phyloP scores from a whole-genome alignment of 352 stramenopile species.

The Halophytophthora polymorphica region DNA sequence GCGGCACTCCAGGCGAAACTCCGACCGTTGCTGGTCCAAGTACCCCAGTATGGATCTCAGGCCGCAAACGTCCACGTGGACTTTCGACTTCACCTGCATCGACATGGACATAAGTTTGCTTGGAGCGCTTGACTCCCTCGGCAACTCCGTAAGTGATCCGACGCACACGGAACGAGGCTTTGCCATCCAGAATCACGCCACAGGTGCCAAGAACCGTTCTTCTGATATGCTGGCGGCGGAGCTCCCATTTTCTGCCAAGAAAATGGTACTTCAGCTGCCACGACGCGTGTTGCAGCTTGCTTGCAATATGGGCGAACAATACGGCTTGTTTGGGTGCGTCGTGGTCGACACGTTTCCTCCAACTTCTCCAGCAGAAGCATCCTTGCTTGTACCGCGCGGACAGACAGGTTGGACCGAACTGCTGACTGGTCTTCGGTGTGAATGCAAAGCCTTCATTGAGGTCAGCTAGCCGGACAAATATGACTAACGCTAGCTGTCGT shows the following conservation, averaged over 20 bases:
- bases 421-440: too few species aligned
- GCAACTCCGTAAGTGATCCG: slow-evolving; percentile 11
- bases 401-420: not conserved
- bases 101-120: slow-evolving; percentile 21
- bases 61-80: slow-evolving; percentile 16
- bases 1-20: slow-evolving; percentile 34
- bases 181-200: slow-evolving; percentile 30
- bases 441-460: too few species aligned
- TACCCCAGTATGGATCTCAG: slow-evolving; percentile 26
- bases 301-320: slow-evolving; percentile 25
- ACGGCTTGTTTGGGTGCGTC: slow-evolving; percentile 4
- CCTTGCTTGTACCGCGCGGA: slow-evolving; percentile 16
- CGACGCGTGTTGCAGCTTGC: not conserved
- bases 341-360: slow-evolving; percentile 19
- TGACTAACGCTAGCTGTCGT: too few species aligned
- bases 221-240: slow-evolving; percentile 10
- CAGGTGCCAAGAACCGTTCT: slow-evolving; percentile 23
- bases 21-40: slow-evolving; percentile 19
- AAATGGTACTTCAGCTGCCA: slow-evolving; percentile 43
- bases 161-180: slow-evolving; percentile 23
- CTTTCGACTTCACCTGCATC: slow-evolving; percentile 18
- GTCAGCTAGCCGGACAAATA: too few species aligned
- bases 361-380: slow-evolving; percentile 26
- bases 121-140: slow-evolving; percentile 10
- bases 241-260: slow-evolving; percentile 30